Percentiles rank a stretch among this genome's conserved stretches.
phyloP scores from a whole-genome alignment of 169 alveolate genomes.

The Plasmodium malariae region DNA sequence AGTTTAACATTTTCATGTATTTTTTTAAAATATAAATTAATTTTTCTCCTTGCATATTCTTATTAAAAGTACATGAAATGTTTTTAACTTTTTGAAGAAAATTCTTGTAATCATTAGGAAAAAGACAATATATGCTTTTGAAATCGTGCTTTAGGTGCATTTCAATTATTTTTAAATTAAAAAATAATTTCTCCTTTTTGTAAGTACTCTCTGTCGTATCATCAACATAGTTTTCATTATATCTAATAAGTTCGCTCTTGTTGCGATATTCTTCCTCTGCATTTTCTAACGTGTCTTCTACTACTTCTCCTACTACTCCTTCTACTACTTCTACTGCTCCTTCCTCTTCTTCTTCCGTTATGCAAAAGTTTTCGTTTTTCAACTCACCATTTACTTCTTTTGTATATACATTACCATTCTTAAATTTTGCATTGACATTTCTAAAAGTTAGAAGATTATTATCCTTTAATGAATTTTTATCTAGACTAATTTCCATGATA shows the following conservation, averaged over 20 bases:
- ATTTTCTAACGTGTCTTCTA: background rate
- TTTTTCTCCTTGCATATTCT: conserved; percentile 72
- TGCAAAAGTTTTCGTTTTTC: background rate
- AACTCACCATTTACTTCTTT: background rate
- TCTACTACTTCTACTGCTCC: background rate
- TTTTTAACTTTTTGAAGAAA: conserved; percentile 53
- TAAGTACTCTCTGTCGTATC: background rate
- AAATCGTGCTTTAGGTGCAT: conserved; percentile 68
- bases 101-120: conserved; percentile 63
- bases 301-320: background rate
- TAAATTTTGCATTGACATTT: background rate
- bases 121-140: conserved; percentile 52
- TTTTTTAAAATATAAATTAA: conserved; percentile 71
- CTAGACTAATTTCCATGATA: background rate
- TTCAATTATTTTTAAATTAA: conserved; percentile 55
- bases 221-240: background rate
- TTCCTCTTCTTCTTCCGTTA: background rate
- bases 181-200: conserved; percentile 17
- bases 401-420: background rate
- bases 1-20: conserved; percentile 63
- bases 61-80: conserved; percentile 37
- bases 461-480: background rate
- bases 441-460: background rate
- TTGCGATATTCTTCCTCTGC: background rate
- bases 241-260: background rate